A percentile compares a stretch with the other conserved stretches of the same genome.
phyloP scores from a whole-genome alignment of 768 basidiomycete species.

The Lactarius pseudohatsudake region DNA sequence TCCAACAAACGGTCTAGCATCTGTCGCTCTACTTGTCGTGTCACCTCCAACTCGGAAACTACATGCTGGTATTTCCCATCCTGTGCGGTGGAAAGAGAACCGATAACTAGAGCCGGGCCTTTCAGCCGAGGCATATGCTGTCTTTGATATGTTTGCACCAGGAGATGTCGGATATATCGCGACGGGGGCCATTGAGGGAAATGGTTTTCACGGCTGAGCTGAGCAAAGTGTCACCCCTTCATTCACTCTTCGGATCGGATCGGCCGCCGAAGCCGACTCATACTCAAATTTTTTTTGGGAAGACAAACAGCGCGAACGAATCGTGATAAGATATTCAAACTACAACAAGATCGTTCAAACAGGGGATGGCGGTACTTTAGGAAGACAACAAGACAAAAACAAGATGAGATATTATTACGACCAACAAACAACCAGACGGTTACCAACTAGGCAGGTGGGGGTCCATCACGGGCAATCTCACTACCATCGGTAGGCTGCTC shows the following conservation, averaged over 20 bases:
- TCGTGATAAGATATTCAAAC: conserved; percentile 2
- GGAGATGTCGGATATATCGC: conserved; percentile 43
- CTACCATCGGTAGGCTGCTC: conserved; percentile 22
- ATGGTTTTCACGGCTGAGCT: not conserved
- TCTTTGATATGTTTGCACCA: conserved; percentile 23
- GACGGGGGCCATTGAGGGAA: conserved; percentile 56
- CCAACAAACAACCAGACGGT: not conserved
- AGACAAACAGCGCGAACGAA: not conserved
- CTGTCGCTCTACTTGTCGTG: conserved; percentile 66
- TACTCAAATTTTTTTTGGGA: not conserved
- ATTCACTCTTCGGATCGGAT: not conserved
- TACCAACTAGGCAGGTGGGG: conserved; percentile 25
- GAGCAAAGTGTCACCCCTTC: not conserved
- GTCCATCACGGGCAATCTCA: conserved; percentile 27
- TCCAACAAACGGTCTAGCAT: conserved; percentile 82
- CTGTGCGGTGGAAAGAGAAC: conserved; percentile 74
- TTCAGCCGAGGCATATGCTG: conserved; percentile 35
- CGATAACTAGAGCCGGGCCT: conserved; percentile 67
- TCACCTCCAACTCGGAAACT: conserved; percentile 56
- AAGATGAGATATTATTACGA: not conserved
- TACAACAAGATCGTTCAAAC: conserved; percentile 14
- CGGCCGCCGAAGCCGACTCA: conserved; percentile 14
- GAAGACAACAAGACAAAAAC: not conserved
- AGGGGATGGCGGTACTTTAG: not conserved
- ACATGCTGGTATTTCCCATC: conserved; percentile 78